phyloP scores from a whole-genome alignment of 2,329 filamentous ascomycete genomes.

The Xenoacremonium recifei region DNA sequence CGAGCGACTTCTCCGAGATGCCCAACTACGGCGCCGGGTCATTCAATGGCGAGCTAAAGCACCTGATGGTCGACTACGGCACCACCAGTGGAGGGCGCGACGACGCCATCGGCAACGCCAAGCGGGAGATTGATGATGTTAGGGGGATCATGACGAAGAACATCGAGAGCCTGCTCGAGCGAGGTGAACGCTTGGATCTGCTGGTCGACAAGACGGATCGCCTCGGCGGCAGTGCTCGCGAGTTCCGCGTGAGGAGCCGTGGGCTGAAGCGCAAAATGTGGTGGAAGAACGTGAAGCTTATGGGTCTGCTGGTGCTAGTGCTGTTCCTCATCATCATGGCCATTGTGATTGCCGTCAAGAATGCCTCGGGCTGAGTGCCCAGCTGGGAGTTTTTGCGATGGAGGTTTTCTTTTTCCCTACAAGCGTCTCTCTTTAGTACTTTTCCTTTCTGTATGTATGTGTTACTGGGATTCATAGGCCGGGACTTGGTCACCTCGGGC shows the following conservation, averaged over 20 bases:
- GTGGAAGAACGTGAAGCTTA: slow-evolving; percentile 99
- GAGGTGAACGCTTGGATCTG: slow-evolving; percentile 89
- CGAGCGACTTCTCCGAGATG: slow-evolving; percentile 71
- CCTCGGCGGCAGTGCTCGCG: slow-evolving; percentile 80
- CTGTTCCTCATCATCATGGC: slow-evolving; percentile 56
- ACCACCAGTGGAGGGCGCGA: slow-evolving; percentile 71
- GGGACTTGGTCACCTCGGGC: slow-evolving; percentile 19
- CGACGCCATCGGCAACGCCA: slow-evolving; percentile 80
- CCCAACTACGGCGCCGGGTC: slow-evolving; percentile 87
- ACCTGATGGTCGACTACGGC: slow-evolving; percentile 80
- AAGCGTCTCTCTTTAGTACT: slow-evolving; percentile 4
- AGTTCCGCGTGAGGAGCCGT: slow-evolving; percentile 85
- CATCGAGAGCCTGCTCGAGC: slow-evolving; percentile 84
- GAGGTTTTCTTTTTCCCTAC: not conserved
- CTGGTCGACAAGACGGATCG: slow-evolving; percentile 96
- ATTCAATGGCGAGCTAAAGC: slow-evolving; percentile 79
- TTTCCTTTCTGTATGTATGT: slow-evolving; percentile 16
- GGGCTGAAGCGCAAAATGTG: slow-evolving; percentile 93
- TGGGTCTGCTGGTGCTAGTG: slow-evolving; percentile 74
- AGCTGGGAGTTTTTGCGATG: slow-evolving; percentile 1
- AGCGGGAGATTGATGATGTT: slow-evolving; percentile 89
- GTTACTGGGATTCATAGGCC: slow-evolving; percentile 8
- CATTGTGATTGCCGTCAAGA: slow-evolving; percentile 55
- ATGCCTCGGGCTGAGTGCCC: slow-evolving; percentile 20
- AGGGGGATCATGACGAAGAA: slow-evolving; percentile 94